Evolutionary conservation across 768 basidiomycete species (phyloP), one percentile per base, ranked within the genome.

Genomic region (Lactifluus piperatus): DNA sequence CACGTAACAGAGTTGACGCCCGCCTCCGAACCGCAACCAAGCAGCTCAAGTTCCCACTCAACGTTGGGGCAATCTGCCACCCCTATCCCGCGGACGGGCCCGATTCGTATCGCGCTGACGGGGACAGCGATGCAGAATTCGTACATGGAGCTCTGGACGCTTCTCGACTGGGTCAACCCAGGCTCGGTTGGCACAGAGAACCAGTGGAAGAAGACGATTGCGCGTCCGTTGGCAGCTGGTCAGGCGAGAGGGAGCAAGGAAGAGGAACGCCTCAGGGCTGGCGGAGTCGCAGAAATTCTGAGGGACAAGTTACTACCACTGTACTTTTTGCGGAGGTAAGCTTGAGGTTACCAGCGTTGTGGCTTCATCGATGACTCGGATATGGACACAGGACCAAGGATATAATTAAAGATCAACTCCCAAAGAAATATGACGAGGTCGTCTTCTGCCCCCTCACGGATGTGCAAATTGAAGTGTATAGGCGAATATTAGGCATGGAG

Each of bases 141-240:
- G 0, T 94, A 94, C 68, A 79, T 81, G 44, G 95, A 98, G 69
- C 75, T 97, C 65, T 94, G 92, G 88, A 89, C 91, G 1, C 84
- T 99, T 34, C 73, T 97, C 32, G 84, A 95, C 68, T 97, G 92
- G 88, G 86, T 87, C n/a, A 88, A 85, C 60, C 92, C 93, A 0
- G 89, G 85, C 0, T 74, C 75, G 26, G 70, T 95, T 9, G 95
- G 94, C 0, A 84, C 81, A 0, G 68, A 73, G 27, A 77, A 76
- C 32, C 83, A 97, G 62, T 98, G 94, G 93, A 79, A 84, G 45
- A 77, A 77, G 4, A 86, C 78, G 62, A 79, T 97, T 4, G 79
- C 80, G 18, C 77, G 78, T 44, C 91, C 90, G 0, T 71, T 93
- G 64, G 81, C 77, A 13, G 64, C 71, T 0, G 89, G 88, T 0